A percentile compares a stretch with the other conserved stretches of the same genome.
Evolutionary conservation across 306 rosid species (phyloP).

Genomic region (Datisca glomerata): DNA sequence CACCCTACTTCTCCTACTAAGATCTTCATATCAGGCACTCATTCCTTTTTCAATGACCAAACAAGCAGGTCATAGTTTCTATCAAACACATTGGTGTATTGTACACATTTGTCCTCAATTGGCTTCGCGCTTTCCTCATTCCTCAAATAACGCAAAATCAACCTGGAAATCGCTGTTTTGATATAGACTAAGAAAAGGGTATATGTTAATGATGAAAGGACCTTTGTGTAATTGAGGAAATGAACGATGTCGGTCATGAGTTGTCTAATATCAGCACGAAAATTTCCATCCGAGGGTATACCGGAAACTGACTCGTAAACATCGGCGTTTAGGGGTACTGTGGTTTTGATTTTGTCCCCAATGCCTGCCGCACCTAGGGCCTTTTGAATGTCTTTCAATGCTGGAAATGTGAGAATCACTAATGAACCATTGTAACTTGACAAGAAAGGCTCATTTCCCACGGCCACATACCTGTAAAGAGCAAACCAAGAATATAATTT

Average conservation of each 20-base stretch:
- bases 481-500: no score
- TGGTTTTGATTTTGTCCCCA: conserved; percentile 41
- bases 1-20: conserved; percentile 75
- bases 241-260: conserved; percentile 26
- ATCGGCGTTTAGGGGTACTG: conserved; percentile 61
- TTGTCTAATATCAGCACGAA: conserved; percentile 28
- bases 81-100: conserved; percentile 52
- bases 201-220: conserved; percentile 65
- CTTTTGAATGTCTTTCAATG: conserved; percentile 53
- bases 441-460: conserved; percentile 80
- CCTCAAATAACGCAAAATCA: conserved; percentile 56
- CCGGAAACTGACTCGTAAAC: conserved; percentile 41
- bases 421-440: conserved; percentile 38
- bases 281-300: conserved; percentile 50
- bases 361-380: conserved; percentile 46
- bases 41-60: conserved; percentile 35
- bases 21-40: conserved; percentile 27
- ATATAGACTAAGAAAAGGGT: conserved; percentile 63
- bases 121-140: not conserved
- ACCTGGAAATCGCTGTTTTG: conserved; percentile 27
- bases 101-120: conserved; percentile 22
- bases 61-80: conserved; percentile 59
- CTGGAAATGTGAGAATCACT: conserved; percentile 32
- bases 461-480: conserved; percentile 44
- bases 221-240: conserved; percentile 30